Base-by-base conservation (phyloP, 768 basidiomycete genomes). In the Tephrocybe sp. region DNA sequence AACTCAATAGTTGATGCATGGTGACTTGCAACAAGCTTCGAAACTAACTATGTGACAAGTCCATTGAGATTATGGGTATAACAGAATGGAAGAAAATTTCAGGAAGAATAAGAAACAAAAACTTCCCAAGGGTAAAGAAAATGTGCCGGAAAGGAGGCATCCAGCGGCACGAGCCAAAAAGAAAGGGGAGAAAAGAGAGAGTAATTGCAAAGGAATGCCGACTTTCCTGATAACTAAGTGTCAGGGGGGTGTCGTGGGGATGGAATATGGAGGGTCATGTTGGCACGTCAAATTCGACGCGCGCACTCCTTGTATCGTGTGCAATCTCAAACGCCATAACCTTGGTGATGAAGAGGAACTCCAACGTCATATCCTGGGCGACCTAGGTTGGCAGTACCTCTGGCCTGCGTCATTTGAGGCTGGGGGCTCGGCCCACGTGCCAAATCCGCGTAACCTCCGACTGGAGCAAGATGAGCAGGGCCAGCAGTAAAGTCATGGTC, bases 401-500 rank as follows among this genome's bases (percentile, higher is more conserved):
- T 56, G 31, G 78, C 51, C 62, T 84, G 75, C 45, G 76, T 72
- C 83, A 85, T 84, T 51, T 72, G 77, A 14, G 87, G 89, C 54
- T 79, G 78, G 14, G 85, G 82, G 67, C 82, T 87, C 8, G 83
- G 73, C 30, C 87, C 89, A 54, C 89, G 86, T 49, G 87, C 78
- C 41, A 91, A 77, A 64, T 92, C 88, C 41, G 88, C 90, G 60
- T 92, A 92, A 17, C 87, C 88, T 51, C 87, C 89, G 49, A 87
- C 81, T 20, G 87, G 81, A 12, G 83, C 82, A 39, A 84, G 73
- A 44, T 70, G 62, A 13, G 74, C 55, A 20, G 82, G 62, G 20
- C 82, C 83, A 47, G 85, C 76, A 31, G 87, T 88, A 65, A 89
- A 89, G 65, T 92, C 89, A 62, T 90, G 88, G 14, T 89, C 79